Base-by-base conservation (phyloP, 164 flowering plant genomes). In the Malania oleifera region DNA sequence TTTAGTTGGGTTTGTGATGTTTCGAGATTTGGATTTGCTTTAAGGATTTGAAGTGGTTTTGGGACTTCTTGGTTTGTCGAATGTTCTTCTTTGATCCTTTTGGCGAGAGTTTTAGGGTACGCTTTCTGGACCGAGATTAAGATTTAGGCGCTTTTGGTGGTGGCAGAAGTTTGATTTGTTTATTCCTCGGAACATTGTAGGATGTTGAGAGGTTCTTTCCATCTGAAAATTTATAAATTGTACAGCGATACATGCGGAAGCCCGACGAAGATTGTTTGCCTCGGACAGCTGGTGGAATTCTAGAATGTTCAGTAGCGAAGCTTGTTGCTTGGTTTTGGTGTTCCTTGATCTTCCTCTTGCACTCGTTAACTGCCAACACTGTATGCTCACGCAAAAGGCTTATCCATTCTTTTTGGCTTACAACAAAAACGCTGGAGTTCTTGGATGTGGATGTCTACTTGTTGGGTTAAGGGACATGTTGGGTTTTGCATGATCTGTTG, bases 241-340 rank as follows among this genome's bases (percentile, higher is more conserved):
- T 56, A 13, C 51, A 59, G 64, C 55, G 70, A 56, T 60, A 63
- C 57, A 59, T 62, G 27, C 46, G 46, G 46, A n/a, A 43, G 20
- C 20, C 46, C 2, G 46, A 1, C 1, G 46, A n/a, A 43, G 20
- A 43, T 43, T n/a, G 11, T 43, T 15, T 20, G 11, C 15, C 17
- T 18, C n/a, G 2, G 20, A 11, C 52, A 52, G 67, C 24, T 50
- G 27, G 62, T 40, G 51, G 57, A 57, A 35, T 31, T 70, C 37
- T 68, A 75, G 69, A 65, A 75, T 77, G 80, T 64, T 69, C 71
- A 53, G 56, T 65, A 53, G 45, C 24, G 46, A 60, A 54, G 66
- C 54, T 43, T 57, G 66, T 43, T 51, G 35, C 61, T 67, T 62
- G 61, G 61, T 63, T 64, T 48, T 62, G 57, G 62, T 34, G 56